Evolutionary conservation across 768 basidiomycete genomes (phyloP), one percentile per base, ranked within the genome.

Genomic region (Lentinula lateritia): DNA sequence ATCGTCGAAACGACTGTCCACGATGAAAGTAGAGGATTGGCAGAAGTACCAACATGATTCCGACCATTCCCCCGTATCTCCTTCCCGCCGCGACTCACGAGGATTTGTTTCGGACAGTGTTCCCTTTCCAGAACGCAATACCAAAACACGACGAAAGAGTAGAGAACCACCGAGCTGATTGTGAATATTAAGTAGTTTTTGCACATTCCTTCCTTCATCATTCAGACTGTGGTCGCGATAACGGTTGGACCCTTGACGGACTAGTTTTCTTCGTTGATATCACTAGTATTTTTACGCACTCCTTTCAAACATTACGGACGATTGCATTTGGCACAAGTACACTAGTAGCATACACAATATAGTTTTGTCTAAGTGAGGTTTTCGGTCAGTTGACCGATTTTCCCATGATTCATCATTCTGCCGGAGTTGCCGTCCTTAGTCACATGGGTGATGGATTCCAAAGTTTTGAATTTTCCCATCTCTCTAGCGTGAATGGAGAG

Each of bases 1-100:
- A 34, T 76, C 83, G 39, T 84, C 87, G 48, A 85, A 83, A 66
- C 83, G 89, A 52, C 71, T 87, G 71, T 91, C 90, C 45, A 84
- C 81, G 69, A 72, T 92, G 78, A 91, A 92, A 70, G 91, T 93
- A 43, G 89, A 92, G 71, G 91, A 92, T 69, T 93, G 92, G 91
- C 87, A 90, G 72, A 82, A 83, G 64, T 81, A 86, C 66, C 91
- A 92, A 69, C 78, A 83, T 57, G 81, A 84, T 50, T 73, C 72
- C 61, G 75, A 75, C 23, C 23, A 45, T 32, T 34, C 61, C 39
- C 48, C 58, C 13, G 32, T 36, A 16, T 43, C 45, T 6, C 41
- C 45, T 16, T 32, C 58, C 34, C 58, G 64, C 74, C 72, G 77
- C 42, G 73, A 78, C 52, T 74, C 76, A 46, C 71, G 72, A 61